Percentiles rank a stretch among this genome's conserved stretches.
These are phyloP conservation scores for Mycena kentingensis DNA, from an alignment of 768 basidiomycete genomes.

Conservation along the genomic window DNA sequence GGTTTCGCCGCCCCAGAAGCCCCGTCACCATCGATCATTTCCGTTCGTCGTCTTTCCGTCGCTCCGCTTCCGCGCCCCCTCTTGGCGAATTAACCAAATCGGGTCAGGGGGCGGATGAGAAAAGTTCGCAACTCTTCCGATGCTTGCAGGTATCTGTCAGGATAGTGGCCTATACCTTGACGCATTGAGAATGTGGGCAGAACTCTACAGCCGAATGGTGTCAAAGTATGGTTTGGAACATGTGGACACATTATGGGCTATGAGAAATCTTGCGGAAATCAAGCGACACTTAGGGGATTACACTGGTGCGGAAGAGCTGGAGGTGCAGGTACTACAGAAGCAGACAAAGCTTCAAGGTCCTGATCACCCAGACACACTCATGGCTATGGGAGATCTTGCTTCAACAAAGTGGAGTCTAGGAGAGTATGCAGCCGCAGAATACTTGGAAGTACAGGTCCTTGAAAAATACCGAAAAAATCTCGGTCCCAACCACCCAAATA, in stretches of 20 bases:
- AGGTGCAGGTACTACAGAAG: constrained; percentile 9
- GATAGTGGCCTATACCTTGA: not conserved
- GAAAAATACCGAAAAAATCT: not conserved
- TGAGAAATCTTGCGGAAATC: constrained; percentile 11
- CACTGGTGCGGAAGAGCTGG: constrained; percentile 9
- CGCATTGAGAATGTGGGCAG: not conserved
- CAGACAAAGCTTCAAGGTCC: constrained; percentile 11
- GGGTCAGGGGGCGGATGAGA: too few relatives aligned
- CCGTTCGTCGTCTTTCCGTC: too few relatives aligned
- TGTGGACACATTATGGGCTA: constrained; percentile 4
- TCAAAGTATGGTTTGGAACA: not conserved
- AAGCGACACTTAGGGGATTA: constrained; percentile 5
- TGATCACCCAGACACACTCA: constrained; percentile 18
- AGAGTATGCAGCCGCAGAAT: not conserved
- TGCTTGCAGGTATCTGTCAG: not conserved
- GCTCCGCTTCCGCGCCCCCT: too few relatives aligned
- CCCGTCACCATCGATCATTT: too few relatives aligned
- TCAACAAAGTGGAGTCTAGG: not conserved
- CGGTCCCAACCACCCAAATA: not conserved
- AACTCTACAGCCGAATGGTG: not conserved
- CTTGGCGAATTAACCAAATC: too few relatives aligned
- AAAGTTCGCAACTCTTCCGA: too few relatives aligned
- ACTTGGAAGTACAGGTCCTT: not conserved
- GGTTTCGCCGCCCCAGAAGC: too few relatives aligned
- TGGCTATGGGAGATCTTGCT: not conserved